Base-by-base conservation (phyloP, 148 eudicot species). In the Fagopyrum esculentum region DNA sequence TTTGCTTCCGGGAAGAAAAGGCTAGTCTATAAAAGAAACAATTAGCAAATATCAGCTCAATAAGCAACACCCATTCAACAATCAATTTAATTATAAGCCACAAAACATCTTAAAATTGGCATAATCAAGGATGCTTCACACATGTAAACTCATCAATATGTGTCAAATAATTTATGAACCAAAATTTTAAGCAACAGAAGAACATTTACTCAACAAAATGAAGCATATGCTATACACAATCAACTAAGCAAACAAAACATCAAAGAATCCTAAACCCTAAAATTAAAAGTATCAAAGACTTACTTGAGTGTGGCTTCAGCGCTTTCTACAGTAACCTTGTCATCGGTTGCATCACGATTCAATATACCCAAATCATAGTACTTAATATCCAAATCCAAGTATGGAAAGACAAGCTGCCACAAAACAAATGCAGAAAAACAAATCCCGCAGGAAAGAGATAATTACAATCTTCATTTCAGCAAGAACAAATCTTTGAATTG, bases 261-360 rank as follows among this genome's bases (percentile, higher is more conserved):
- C 57, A 59, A 59, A 19, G 11, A 61, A 29, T 6, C 40, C 40
- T 35, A 35, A 35, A 35, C 40, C 40, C 40, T 35, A 8, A 57
- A 30, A 19, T 9, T 6, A 0, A 57, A 17, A 10, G 46, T 17
- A 15, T 8, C 6, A 49, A 26, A 56, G 46, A 78, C 86, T 81
- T 82, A 89, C 93, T 87, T 83, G 64, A 89, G 86, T 52, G 93
- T 79, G 40, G 93, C 93, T 82, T 83, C 81, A 49, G 93, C 93
- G 77, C 87, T 82, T 80, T 89, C 93, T 19, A 79, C 84, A 9
- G 93, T 89, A 50, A 87, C 91, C 81, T 66, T 80, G 82, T 89
- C 93, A 51, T 84, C 86, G 1, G 93, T 89, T 0, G 87, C 88
- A 80, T 89, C 89, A 17, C 93, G 93, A 83, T 89, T 86, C 77